Conservation (phyloP, 2,329 filamentous ascomycete genomes). For the Sclerotinia glacialis region DNA sequence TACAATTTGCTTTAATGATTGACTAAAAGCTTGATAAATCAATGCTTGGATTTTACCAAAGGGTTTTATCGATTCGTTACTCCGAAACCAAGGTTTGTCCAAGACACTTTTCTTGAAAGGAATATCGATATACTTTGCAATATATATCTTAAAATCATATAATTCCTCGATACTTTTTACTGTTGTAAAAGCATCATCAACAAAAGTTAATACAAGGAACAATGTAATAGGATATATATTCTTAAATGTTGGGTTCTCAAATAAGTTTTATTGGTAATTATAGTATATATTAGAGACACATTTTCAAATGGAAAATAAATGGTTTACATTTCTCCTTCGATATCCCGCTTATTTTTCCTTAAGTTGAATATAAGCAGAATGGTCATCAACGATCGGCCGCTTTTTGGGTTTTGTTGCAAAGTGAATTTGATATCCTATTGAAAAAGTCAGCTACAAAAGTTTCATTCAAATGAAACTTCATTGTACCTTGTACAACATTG, state of each 20-base stretch:
- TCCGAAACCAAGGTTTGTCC: not conserved
- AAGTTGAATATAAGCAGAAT: not conserved
- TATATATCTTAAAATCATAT: not conserved
- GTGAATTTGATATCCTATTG: not conserved
- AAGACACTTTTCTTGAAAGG: not conserved
- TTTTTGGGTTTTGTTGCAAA: not conserved
- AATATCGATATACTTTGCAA: not conserved
- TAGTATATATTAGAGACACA: not conserved
- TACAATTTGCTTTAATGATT: not conserved
- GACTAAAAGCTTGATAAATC: not conserved
- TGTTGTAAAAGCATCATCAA: not conserved
- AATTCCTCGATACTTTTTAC: not conserved
- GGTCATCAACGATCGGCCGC: not conserved
- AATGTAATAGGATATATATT: not conserved
- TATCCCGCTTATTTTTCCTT: not conserved
- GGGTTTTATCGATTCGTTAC: not conserved
- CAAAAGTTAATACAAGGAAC: not conserved
- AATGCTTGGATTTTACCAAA: not conserved
- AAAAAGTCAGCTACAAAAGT: not conserved
- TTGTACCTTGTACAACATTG: not conserved
- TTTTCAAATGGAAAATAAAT: not conserved
- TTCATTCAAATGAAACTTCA: not conserved
- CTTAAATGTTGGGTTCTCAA: not conserved
- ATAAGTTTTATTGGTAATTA: not conserved
- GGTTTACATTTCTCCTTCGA: not conserved